Conservation (phyloP, 495 filamentous ascomycete genomes). For the Podospora pseudoanserina region DNA sequence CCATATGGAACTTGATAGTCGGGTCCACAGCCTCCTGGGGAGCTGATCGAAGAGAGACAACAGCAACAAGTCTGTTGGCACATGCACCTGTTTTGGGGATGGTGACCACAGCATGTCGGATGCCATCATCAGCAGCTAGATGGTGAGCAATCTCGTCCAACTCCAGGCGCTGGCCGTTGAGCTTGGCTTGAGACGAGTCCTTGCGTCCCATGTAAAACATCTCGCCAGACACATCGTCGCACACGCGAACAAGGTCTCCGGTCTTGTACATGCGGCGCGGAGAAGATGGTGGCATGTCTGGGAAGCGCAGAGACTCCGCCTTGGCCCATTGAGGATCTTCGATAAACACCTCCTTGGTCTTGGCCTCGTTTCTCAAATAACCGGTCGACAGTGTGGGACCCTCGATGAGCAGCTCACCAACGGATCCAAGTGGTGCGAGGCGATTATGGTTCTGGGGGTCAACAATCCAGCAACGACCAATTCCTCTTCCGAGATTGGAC, state of each 20-base stretch:
- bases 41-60: constrained; percentile 14
- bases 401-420: constrained; percentile 47
- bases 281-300: constrained; percentile 2
- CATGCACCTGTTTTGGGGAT: constrained; percentile 22
- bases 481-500: constrained; percentile 19
- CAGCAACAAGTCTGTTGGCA: constrained; percentile 20
- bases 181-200: constrained; percentile 35
- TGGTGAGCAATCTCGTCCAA: constrained; percentile 54
- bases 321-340: constrained; percentile 32
- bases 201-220: constrained; percentile 48
- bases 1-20: constrained; percentile 7
- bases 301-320: constrained; percentile 16
- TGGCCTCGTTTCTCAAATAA: constrained; percentile 20
- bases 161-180: constrained; percentile 40
- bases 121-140: constrained; percentile 15
- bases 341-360: constrained; percentile 25
- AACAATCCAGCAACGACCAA: constrained; percentile 29
- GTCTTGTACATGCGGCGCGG: constrained; percentile 52
- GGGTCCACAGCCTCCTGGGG: background rate
- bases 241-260: constrained; percentile 54
- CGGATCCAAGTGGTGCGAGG: constrained; percentile 41
- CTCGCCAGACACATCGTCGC: constrained; percentile 42
- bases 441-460: constrained; percentile 30
- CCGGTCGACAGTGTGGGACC: constrained; percentile 38
- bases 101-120: constrained; percentile 23